Evolutionary conservation across 345 rosid species (phyloP).

Genomic region (Mallotus nudiflorus): DNA sequence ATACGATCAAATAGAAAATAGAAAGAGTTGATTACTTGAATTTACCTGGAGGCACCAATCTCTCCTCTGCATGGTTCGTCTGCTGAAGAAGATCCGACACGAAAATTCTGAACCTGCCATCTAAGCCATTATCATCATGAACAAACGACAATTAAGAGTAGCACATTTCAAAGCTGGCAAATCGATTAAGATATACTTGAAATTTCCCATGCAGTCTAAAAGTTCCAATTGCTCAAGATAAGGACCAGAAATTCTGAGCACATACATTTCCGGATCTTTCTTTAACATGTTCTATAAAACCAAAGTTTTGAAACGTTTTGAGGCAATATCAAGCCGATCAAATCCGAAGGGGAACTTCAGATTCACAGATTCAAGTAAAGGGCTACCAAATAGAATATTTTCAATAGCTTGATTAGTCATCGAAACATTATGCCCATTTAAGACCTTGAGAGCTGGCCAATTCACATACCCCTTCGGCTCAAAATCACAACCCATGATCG

Average conservation of each 20-base stretch:
- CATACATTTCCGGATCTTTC: not conserved
- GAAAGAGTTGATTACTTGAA: too few relatives aligned
- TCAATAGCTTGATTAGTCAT: not conserved
- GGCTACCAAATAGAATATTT: constrained; percentile 12
- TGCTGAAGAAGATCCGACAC: too few relatives aligned
- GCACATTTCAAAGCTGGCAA: not conserved
- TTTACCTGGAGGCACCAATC: not conserved
- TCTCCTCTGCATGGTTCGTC: not conserved
- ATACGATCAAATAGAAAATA: not conserved
- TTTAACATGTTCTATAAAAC: not conserved
- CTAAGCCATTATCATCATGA: not conserved
- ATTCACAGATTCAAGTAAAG: not conserved
- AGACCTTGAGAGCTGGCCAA: not conserved
- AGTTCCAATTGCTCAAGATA: constrained; percentile 1
- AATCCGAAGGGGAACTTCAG: not conserved
- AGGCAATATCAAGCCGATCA: not conserved
- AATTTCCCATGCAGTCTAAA: not conserved
- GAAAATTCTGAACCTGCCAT: not conserved
- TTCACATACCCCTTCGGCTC: not conserved
- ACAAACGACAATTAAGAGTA: not conserved
- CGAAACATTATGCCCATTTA: not conserved
- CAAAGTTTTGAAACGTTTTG: not conserved
- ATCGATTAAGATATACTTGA: too few relatives aligned
- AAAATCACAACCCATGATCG: not conserved
- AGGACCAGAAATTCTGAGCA: constrained; percentile 1